Conservation (phyloP, 257 asterid genomes). For the Solanum appendiculatum region DNA sequence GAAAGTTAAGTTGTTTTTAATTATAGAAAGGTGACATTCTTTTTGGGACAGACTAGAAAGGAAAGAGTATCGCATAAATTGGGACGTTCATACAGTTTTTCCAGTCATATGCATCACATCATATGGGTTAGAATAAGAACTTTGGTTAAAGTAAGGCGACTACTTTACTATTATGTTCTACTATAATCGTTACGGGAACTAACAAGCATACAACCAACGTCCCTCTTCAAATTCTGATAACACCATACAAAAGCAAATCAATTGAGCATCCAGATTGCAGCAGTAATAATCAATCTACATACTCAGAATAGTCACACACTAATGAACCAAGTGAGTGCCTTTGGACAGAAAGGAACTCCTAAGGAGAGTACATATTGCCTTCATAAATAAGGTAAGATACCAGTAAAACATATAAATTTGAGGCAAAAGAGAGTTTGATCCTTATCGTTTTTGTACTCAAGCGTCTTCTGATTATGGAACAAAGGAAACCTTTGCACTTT, state of each 20-base stretch:
- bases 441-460: background rate
- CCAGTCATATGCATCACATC: background rate
- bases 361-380: background rate
- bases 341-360: background rate
- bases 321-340: background rate
- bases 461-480: background rate
- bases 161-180: background rate
- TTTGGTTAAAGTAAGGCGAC: background rate
- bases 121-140: background rate
- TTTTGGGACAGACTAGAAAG: background rate
- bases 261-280: background rate
- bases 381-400: background rate
- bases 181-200: background rate
- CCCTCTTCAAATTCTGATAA: background rate
- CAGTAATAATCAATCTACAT: background rate
- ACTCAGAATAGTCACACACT: background rate
- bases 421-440: background rate
- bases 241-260: background rate
- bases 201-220: background rate
- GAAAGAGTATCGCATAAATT: background rate
- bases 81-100: background rate
- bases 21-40: background rate
- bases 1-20: background rate
- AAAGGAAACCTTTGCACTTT: background rate
- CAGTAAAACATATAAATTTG: background rate